Percentiles rank a stretch among this genome's conserved stretches.
These are phyloP conservation scores for Apiospora aurea DNA, from an alignment of 2,329 filamentous ascomycete genomes.

Conservation along the genomic window DNA sequence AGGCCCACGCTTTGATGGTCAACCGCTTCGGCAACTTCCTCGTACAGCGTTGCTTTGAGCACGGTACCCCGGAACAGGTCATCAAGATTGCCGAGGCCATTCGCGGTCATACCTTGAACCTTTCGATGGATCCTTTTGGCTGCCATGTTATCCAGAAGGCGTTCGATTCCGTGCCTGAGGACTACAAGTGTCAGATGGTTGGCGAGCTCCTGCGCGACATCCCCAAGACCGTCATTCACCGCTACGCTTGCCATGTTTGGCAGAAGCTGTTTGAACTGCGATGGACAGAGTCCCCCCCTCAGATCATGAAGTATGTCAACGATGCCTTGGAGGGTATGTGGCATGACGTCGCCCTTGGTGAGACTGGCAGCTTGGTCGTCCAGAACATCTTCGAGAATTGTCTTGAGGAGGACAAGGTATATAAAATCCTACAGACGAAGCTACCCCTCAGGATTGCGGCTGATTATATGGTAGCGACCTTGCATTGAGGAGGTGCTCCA, in stretches of 20 bases:
- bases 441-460: neutral
- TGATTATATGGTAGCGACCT: conserved; percentile 68
- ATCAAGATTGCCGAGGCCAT: conserved; percentile 94
- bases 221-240: conserved; percentile 96
- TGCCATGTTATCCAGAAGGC: conserved; percentile 99
- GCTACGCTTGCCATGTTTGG: conserved; percentile 99
- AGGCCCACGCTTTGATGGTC: conserved; percentile 95
- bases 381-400: conserved; percentile 99
- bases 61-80: conserved; percentile 93
- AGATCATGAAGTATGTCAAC: conserved; percentile 99
- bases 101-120: conserved; percentile 87
- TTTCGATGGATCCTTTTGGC: conserved; percentile 98
- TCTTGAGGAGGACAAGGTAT: conserved; percentile 95
- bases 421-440: conserved; percentile 32
- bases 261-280: conserved; percentile 98
- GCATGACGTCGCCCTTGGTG: conserved; percentile 96
- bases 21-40: conserved; percentile 99
- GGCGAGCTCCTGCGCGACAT: conserved; percentile 94
- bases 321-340: conserved; percentile 95
- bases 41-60: conserved; percentile 98
- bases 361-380: conserved; percentile 96
- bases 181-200: conserved; percentile 99
- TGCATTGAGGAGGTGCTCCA: conserved; percentile 96
- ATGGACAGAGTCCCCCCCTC: conserved; percentile 92
- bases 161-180: conserved; percentile 95